phyloP scores from a whole-genome alignment of 73 alveolate species.

The Breviolum minutum region DNA sequence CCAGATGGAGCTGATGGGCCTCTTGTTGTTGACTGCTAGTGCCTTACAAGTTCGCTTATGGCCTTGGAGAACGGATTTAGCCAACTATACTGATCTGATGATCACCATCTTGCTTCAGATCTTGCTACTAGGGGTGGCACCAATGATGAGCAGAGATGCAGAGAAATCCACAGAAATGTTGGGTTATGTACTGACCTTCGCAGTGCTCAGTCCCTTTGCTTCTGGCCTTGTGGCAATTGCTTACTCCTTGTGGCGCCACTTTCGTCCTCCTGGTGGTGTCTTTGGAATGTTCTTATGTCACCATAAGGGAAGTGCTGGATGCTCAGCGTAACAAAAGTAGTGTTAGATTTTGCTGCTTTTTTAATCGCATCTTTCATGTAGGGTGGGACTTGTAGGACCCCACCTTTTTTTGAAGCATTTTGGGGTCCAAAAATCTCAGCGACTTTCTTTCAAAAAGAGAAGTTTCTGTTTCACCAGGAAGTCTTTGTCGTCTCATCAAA shows the following conservation, averaged over 20 bases:
- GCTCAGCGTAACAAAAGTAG: no score
- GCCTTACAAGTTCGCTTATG: constrained; percentile 35
- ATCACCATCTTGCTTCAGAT: constrained; percentile 29
- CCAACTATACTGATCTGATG: constrained; percentile 55
- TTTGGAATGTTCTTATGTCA: constrained; percentile 63
- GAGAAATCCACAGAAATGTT: background rate
- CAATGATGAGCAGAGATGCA: constrained; percentile 7
- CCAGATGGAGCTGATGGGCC: constrained; percentile 65
- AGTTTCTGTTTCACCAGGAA: no score
- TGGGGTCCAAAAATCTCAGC: background rate
- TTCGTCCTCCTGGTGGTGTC: background rate
- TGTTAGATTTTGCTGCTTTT: no score
- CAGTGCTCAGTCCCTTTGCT: constrained; percentile 35
- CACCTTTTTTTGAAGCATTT: no score
- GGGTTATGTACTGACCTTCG: constrained; percentile 31
- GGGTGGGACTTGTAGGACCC: no score
- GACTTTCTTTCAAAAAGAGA: background rate
- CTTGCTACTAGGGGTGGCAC: constrained; percentile 55
- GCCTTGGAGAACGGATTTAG: constrained; percentile 60
- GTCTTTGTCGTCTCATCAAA: constrained; percentile 57
- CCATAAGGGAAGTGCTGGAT: constrained; percentile 41
- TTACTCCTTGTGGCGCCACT: constrained; percentile 26
- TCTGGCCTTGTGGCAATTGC: background rate
- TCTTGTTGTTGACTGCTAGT: background rate
- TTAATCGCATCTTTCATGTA: no score